Conservation (phyloP, 1,139 yeast genomes). For the Kurtzmaniella natalensis region DNA sequence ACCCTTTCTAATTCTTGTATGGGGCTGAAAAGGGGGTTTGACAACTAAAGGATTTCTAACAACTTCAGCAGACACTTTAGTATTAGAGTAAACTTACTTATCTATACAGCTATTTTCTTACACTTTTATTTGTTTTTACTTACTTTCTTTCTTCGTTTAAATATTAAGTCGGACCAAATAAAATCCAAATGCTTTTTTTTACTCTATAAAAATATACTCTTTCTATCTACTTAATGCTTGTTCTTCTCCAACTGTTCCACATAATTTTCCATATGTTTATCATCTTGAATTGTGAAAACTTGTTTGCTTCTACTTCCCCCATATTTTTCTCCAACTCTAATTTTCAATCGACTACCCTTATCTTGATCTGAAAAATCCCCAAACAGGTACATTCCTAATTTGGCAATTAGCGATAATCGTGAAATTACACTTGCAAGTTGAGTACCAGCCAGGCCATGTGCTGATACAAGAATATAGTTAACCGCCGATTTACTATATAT, state of each 20-base stretch:
- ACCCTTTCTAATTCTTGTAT: too few species aligned
- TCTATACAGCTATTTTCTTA: too few species aligned
- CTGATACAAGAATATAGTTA: slow-evolving; percentile 5
- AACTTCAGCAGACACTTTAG: too few species aligned
- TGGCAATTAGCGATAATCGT: slow-evolving; percentile 3
- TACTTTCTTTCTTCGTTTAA: too few species aligned
- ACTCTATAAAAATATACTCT: too few species aligned
- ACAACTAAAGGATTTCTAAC: too few species aligned
- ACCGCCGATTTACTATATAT: background rate
- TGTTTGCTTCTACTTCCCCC: slow-evolving; percentile 7
- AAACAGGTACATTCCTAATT: slow-evolving; percentile 5
- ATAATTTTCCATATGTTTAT: slow-evolving; percentile 8
- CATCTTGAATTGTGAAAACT: slow-evolving; percentile 7
- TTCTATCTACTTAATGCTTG: too few species aligned
- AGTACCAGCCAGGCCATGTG: slow-evolving; percentile 4
- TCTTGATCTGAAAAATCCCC: background rate
- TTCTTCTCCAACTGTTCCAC: slow-evolving; percentile 9
- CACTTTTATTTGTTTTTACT: too few species aligned
- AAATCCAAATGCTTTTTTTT: too few species aligned
- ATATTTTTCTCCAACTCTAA: slow-evolving; percentile 5
- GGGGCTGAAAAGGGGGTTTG: too few species aligned
- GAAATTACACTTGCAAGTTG: background rate
- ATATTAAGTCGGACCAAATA: too few species aligned
- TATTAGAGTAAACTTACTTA: too few species aligned
- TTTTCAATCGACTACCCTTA: slow-evolving; percentile 2